Evolutionary conservation across 2,329 filamentous ascomycete genomes (phyloP), one percentile per base, ranked within the genome.

Genomic region (Zasmidium cellare): DNA sequence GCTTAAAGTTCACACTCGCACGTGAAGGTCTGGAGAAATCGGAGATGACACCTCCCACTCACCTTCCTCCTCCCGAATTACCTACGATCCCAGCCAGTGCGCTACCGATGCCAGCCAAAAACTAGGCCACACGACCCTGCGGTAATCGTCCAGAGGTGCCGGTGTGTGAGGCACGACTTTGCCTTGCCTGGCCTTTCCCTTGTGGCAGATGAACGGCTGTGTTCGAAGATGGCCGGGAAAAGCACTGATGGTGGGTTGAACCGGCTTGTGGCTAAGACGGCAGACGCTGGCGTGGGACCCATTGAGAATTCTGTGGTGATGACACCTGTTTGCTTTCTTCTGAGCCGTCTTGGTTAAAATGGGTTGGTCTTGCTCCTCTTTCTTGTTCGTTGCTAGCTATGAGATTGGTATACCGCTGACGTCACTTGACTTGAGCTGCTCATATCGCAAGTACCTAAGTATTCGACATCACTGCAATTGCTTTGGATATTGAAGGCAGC

Each of bases 241-340:
- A 45, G 41, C 45, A 41, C 35, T 53, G 41, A 28, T 46, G n/a
- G n/a, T n/a, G n/a, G n/a, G n/a, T n/a, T n/a, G 9, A 25, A 18
- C 38, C 51, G 41, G 41, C 20, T 46, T 46, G 51, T 53, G 51
- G 51, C 51, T 53, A 46, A 53, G 38, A 46, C 51, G 41, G 51
- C 25, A 25, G 35, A 19, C 44, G 38, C 20, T 53, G 19, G 22
- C 35, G 41, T 45, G 22, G 23, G 20, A 28, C 47, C 47, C 31
- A 31, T 50, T 53, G 50, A 3, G 19, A 18, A 18, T 14, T 45
- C 1, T 18, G 23, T 53, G 51, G 41, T 31, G 31, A 56, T 56
- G 53, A 56, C 53, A 50, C 22, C 38, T 49, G 16, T 44, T 38
- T 56, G 31, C 41, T 56, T 51, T 19, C 23, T 56, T 46, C 46